Evolutionary conservation across 1,139 yeast species (phyloP).

Genomic region (Kodamaea arcana): DNA sequence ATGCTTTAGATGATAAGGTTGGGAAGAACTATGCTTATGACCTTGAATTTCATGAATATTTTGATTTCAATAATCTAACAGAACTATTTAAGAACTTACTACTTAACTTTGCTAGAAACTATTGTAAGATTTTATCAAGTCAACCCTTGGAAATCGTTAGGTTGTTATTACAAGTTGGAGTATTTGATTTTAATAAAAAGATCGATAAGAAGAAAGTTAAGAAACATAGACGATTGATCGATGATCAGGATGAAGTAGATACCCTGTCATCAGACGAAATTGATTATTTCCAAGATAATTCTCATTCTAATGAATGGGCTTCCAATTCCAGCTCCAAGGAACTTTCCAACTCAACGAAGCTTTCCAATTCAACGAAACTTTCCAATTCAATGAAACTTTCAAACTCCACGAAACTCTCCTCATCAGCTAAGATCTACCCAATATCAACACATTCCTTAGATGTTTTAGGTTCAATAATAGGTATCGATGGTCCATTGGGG

Average conservation of each 20-base stretch:
- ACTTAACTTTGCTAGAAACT: constrained; percentile 62
- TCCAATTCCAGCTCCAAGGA: constrained; percentile 4
- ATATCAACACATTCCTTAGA: constrained; percentile 66
- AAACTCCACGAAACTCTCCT: constrained; percentile 7
- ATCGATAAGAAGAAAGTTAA: constrained; percentile 8
- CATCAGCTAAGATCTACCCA: constrained; percentile 60
- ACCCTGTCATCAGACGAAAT: constrained; percentile 30
- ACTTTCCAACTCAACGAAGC: constrained; percentile 2
- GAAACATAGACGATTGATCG: constrained; percentile 7
- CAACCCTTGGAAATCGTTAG: constrained; percentile 91
- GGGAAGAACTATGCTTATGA: constrained; percentile 54
- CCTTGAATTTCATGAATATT: constrained; percentile 63
- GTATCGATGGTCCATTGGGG: constrained; percentile 81
- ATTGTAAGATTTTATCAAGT: constrained; percentile 60
- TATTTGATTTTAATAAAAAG: constrained; percentile 28
- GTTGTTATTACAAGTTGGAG: constrained; percentile 76
- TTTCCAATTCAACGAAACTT: constrained; percentile 7
- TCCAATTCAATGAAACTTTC: constrained; percentile 8
- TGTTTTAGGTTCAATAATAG: constrained; percentile 61
- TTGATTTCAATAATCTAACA: constrained; percentile 53
- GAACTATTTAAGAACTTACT: constrained; percentile 52
- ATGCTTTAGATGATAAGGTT: constrained; percentile 8
- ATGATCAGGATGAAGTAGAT: constrained; percentile 4
- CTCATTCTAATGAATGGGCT: constrained; percentile 6
- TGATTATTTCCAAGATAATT: constrained; percentile 46